phyloP scores from a whole-genome alignment of 2,329 filamentous ascomycete genomes.

The Aspergillaceae sp. region DNA sequence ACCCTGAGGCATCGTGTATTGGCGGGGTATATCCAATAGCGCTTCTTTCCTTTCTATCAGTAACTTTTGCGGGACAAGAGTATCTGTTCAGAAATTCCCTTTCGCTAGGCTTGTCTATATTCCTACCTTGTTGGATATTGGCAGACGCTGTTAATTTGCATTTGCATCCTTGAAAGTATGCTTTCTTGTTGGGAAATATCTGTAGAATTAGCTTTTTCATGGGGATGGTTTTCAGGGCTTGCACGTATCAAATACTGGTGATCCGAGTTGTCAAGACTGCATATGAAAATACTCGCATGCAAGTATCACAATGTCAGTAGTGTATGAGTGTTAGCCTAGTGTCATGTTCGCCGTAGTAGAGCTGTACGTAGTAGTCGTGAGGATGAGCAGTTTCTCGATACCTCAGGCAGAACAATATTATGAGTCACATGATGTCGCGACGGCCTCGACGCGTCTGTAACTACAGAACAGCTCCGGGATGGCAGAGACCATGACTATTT shows the following conservation, averaged over 20 bases:
- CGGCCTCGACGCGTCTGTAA: constrained; percentile 23
- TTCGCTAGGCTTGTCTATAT: background rate
- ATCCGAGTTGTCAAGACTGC: too few species aligned
- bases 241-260: too few species aligned
- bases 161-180: background rate
- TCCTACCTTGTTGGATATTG: background rate
- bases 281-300: too few species aligned
- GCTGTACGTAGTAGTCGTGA: too few species aligned
- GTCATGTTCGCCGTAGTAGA: too few species aligned
- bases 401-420: background rate
- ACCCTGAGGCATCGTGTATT: background rate
- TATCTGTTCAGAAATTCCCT: background rate
- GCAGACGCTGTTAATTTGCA: background rate
- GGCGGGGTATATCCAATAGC: background rate
- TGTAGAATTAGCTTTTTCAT: background rate
- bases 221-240: too few species aligned
- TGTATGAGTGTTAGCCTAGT: too few species aligned
- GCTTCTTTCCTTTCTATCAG: background rate
- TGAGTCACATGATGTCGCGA: constrained; percentile 30
- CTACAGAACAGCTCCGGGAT: constrained; percentile 1
- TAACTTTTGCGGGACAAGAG: background rate
- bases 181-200: background rate
- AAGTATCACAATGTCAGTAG: too few species aligned
- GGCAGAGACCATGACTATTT: constrained; percentile 5
- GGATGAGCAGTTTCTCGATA: background rate